phyloP scores from a whole-genome alignment of 805 yeast genomes.

The Lachancea sp. region DNA sequence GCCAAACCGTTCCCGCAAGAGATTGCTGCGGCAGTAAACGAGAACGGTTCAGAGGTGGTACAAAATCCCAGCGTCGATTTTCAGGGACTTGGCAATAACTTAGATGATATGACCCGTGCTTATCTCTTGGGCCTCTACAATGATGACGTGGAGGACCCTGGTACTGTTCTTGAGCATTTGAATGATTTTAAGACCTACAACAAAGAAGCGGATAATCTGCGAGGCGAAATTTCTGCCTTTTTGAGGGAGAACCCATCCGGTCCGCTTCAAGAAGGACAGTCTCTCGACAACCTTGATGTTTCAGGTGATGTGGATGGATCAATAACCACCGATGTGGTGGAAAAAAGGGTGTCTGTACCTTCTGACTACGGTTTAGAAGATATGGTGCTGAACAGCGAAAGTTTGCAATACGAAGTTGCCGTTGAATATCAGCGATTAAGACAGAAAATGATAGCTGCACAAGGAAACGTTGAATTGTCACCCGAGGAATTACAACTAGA shows the following conservation, averaged over 20 bases:
- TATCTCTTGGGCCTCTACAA: constrained; percentile 55
- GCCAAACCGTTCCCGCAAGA: constrained; percentile 5
- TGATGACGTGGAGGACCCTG: constrained; percentile 50
- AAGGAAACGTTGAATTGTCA: constrained; percentile 35
- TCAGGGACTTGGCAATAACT: constrained; percentile 37
- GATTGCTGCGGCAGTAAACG: not conserved
- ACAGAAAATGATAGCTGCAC: constrained; percentile 41
- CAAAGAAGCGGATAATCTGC: constrained; percentile 36
- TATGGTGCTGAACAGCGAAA: constrained; percentile 18
- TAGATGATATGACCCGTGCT: constrained; percentile 56
- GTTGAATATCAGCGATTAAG: constrained; percentile 52
- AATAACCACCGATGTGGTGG: constrained; percentile 27
- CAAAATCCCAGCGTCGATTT: constrained; percentile 36
- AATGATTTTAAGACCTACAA: constrained; percentile 51
- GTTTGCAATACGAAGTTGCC: constrained; percentile 43
- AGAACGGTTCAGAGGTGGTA: constrained; percentile 3
- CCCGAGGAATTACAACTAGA: constrained; percentile 42
- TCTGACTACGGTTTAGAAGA: constrained; percentile 8
- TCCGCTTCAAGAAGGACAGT: too few relatives aligned
- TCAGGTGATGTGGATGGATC: constrained; percentile 18
- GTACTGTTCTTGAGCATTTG: constrained; percentile 47
- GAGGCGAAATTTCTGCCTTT: constrained; percentile 26
- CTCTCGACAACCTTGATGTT: too few relatives aligned
- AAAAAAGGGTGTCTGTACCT: constrained; percentile 22
- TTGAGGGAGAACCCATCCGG: constrained; percentile 14